Base-by-base conservation (phyloP, 768 basidiomycete genomes). In the Boletus fagicola region DNA sequence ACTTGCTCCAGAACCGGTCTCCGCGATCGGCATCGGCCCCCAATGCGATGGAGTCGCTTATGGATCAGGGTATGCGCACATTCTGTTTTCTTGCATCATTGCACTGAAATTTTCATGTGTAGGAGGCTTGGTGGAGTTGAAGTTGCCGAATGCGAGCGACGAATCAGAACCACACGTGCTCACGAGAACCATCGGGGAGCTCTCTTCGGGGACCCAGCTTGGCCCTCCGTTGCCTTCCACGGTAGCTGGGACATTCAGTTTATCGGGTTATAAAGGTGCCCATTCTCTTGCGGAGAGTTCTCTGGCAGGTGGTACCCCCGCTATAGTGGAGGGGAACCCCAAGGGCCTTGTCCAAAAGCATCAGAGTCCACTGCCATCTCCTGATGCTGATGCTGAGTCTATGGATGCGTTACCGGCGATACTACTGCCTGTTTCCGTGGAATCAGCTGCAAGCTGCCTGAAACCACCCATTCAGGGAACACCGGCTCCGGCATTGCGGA, bases 81-180 rank as follows among this genome's bases (percentile, higher is more conserved):
- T 4, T 24, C 43, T 28, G 1, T n/a, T 45, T 58, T 26, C 36
- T 22, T 40, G 18, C 30, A 44, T 20, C 18, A 5, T 28, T 49
- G 18, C 12, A 26, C 42, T 62, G 44, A 65, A 24, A 5, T 3
- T 11, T 38, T n/a, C 47, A 44, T 31, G 44, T 38, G 42, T 31
- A 86, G 84, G 82, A 26, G 83, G 84, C 3, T 74, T 81, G 38
- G 82, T 86, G 16, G 85, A 87, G 67, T 67, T 85, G 49, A 76
- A 78, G 49, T 64, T 84, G 40, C 75, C 76, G 54, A 76, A 77
- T 61, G 54, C 60, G 13, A 68, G 61, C n/a, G 73, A 73, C 39
- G 58, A 49, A 24, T 71, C 69, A 38, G 65, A 67, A 45, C 60
- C 75, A 7, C 64, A 69, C 7, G 69, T 75, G 16, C 72, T 75